phyloP scores from a whole-genome alignment of 2,329 filamentous ascomycete species.

The Fusarium clavum region DNA sequence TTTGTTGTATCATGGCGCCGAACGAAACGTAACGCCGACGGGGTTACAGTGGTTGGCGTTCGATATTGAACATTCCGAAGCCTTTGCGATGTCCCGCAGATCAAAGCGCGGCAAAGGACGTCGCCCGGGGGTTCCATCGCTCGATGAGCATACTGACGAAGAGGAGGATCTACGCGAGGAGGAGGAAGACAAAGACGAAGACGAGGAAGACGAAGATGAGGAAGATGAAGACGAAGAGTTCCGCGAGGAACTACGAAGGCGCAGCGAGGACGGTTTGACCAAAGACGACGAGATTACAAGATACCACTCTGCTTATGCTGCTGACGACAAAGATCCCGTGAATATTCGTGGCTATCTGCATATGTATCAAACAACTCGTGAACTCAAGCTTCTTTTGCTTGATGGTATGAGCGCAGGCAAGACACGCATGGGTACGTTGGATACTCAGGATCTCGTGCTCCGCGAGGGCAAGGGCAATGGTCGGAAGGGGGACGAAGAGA shows the following conservation, averaged over 20 bases:
- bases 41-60: constrained; percentile 79
- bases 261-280: not conserved
- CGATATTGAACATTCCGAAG: constrained; percentile 77
- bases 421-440: constrained; percentile 72
- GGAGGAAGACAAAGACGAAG: not conserved
- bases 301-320: constrained; percentile 3
- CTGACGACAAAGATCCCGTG: constrained; percentile 3
- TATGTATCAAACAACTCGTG: constrained; percentile 69
- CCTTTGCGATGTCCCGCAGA: constrained; percentile 63
- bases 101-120: not conserved
- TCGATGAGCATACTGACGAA: not conserved
- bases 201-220: constrained; percentile 3
- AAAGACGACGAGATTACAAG: too few relatives aligned
- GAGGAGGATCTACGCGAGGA: not conserved
- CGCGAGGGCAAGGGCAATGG: constrained; percentile 52
- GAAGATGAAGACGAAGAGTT: not conserved
- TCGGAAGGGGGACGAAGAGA: constrained; percentile 55
- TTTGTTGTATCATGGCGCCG: constrained; percentile 74
- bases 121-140: not conserved
- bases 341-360: constrained; percentile 70
- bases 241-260: constrained; percentile 25
- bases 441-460: constrained; percentile 73
- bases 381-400: constrained; percentile 72
- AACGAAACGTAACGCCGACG: constrained; percentile 57
- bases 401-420: constrained; percentile 79